These are phyloP conservation scores for Vanrija sp. DNA, from an alignment of 1,284 basidiomycete genomes.

Conservation along the genomic window DNA sequence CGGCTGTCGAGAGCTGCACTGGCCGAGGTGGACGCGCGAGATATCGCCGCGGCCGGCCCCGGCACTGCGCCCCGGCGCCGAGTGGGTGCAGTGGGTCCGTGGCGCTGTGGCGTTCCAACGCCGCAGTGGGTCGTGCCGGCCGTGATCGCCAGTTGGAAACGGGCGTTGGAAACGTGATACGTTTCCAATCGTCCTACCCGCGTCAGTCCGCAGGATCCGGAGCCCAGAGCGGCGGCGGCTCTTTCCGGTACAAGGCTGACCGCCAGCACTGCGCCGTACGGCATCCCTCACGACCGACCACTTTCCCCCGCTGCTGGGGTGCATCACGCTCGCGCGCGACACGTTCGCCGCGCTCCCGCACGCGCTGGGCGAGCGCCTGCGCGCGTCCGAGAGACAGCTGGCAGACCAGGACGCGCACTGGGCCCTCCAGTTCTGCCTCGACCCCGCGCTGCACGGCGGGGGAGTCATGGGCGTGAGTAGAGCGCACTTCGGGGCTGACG, in stretches of 20 bases:
- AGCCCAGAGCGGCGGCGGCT: no score
- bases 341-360: background rate
- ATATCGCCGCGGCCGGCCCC: no score
- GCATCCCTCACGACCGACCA: background rate
- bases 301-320: background rate
- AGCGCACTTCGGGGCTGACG: no score
- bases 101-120: background rate
- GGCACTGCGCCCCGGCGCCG: no score
- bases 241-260: no score
- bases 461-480: constrained; percentile 4
- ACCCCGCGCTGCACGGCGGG: background rate
- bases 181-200: no score
- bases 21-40: no score
- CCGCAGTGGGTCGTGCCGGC: background rate
- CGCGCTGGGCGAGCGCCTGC: background rate
- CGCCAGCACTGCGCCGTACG: background rate
- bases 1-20: no score
- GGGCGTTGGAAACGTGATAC: no score
- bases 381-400: background rate
- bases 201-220: no score
- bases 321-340: background rate
- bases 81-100: no score
- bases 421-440: background rate
- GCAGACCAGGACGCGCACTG: background rate
- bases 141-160: no score